These are phyloP conservation scores for Capsella rubella DNA, from an alignment of 441 rosid species.

Conservation along the genomic window DNA sequence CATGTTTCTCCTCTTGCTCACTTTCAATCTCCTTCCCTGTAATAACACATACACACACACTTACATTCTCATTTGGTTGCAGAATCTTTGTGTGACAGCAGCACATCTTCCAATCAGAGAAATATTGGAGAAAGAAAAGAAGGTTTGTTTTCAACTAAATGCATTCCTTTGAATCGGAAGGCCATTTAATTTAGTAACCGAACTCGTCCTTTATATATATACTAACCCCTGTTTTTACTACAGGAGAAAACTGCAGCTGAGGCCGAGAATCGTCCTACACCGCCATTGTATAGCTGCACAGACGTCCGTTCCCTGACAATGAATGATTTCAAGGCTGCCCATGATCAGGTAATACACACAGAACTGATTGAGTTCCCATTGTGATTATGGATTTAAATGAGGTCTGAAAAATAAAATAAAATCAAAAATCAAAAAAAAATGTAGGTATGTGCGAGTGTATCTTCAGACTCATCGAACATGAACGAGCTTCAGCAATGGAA, in stretches of 20 bases:
- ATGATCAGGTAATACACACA: constrained; percentile 76
- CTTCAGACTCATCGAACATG: constrained; percentile 93
- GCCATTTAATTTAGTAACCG: not conserved
- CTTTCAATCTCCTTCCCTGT: constrained; percentile 9
- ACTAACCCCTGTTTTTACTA: constrained; percentile 19
- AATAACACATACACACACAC: not conserved
- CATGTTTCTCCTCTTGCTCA: not conserved
- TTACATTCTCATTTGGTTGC: constrained; percentile 43
- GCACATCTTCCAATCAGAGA: constrained; percentile 98
- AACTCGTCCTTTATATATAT: not conserved
- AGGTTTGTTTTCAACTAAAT: constrained; percentile 60
- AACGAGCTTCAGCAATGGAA: constrained; percentile 97
- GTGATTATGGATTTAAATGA: not conserved
- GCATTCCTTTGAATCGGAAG: not conserved
- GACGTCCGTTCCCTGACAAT: constrained; percentile 82
- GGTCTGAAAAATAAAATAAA: not conserved
- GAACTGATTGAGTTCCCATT: not conserved
- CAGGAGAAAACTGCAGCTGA: constrained; percentile 80
- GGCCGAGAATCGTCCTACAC: constrained; percentile 72
- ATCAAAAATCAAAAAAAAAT: not conserved
- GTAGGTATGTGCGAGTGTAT: constrained; percentile 98
- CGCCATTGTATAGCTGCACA: constrained; percentile 72
- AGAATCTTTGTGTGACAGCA: constrained; percentile 96
- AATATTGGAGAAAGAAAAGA: constrained; percentile 90
- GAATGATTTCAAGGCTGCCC: constrained; percentile 90